These are phyloP conservation scores for Xylariales sp. DNA, from an alignment of 2,329 filamentous ascomycete species.

Conservation along the genomic window DNA sequence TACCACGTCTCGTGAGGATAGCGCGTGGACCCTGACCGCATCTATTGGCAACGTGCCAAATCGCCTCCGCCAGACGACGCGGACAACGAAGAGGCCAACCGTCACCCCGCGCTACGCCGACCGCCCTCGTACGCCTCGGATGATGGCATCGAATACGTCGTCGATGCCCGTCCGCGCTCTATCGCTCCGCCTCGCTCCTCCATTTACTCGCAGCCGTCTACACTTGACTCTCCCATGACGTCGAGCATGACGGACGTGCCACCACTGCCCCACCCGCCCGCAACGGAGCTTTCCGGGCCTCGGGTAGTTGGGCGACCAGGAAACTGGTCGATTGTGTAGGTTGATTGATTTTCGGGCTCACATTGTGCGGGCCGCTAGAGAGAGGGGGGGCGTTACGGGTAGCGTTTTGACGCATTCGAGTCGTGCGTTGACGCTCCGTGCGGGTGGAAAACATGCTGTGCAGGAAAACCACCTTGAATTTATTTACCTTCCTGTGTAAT, in stretches of 20 bases:
- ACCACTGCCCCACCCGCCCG: slow-evolving; percentile 62
- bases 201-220: slow-evolving; percentile 35
- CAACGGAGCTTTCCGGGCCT: slow-evolving; percentile 48
- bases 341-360: neutral
- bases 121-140: slow-evolving; percentile 83
- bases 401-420: neutral
- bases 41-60: slow-evolving; percentile 82
- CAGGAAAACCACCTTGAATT: neutral
- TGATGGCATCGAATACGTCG: slow-evolving; percentile 77
- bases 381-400: neutral
- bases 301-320: slow-evolving; percentile 14
- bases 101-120: slow-evolving; percentile 54
- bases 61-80: slow-evolving; percentile 13
- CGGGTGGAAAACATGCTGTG: neutral
- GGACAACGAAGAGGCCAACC: slow-evolving; percentile 25
- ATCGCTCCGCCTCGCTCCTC: slow-evolving; percentile 55
- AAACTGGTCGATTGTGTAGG: slow-evolving; percentile 8
- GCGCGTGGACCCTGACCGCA: slow-evolving; percentile 81
- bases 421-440: neutral
- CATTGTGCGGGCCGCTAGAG: neutral
- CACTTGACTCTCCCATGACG: slow-evolving; percentile 57
- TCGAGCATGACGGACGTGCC: slow-evolving; percentile 58
- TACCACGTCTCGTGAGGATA: slow-evolving; percentile 48
- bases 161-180: slow-evolving; percentile 73
- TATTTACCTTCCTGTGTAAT: neutral